These are phyloP conservation scores for Helianthus tuberosus DNA, from an alignment of 129 eudicot genomes.

Conservation along the genomic window DNA sequence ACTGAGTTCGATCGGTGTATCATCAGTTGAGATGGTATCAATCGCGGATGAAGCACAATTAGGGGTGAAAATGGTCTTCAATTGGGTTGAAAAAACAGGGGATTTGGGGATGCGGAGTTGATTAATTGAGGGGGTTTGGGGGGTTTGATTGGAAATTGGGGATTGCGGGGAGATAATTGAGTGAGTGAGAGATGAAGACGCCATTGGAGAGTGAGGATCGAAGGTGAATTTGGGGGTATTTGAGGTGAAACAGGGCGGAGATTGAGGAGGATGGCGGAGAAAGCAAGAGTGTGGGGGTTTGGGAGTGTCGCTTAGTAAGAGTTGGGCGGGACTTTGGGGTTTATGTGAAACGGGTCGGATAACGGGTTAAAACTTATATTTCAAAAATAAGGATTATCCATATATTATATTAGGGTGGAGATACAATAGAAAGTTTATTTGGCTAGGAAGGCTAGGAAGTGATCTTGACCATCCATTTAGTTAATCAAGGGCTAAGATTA, in stretches of 20 bases:
- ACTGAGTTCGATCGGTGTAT: conserved; percentile 84
- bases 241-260: conserved; percentile 40
- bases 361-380: no score
- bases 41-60: conserved; percentile 45
- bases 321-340: conserved; percentile 6
- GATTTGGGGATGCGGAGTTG: conserved; percentile 46
- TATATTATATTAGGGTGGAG: no score
- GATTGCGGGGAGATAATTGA: conserved; percentile 44
- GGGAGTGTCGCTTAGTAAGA: conserved; percentile 15
- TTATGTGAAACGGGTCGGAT: background rate
- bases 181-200: conserved; percentile 72
- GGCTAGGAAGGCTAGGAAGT: no score
- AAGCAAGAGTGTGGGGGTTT: conserved; percentile 27
- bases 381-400: no score
- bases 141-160: conserved; percentile 39
- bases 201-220: conserved; percentile 48
- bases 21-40: conserved; percentile 36
- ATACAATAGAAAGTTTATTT: no score
- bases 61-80: conserved; percentile 39
- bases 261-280: conserved; percentile 37
- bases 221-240: conserved; percentile 19
- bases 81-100: conserved; percentile 44
- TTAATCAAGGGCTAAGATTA: no score
- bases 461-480: no score
- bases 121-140: conserved; percentile 22